Percentiles rank a stretch among this genome's conserved stretches.
Evolutionary conservation across 495 filamentous ascomycete genomes (phyloP).

Genomic region (Talaromyces liani): DNA sequence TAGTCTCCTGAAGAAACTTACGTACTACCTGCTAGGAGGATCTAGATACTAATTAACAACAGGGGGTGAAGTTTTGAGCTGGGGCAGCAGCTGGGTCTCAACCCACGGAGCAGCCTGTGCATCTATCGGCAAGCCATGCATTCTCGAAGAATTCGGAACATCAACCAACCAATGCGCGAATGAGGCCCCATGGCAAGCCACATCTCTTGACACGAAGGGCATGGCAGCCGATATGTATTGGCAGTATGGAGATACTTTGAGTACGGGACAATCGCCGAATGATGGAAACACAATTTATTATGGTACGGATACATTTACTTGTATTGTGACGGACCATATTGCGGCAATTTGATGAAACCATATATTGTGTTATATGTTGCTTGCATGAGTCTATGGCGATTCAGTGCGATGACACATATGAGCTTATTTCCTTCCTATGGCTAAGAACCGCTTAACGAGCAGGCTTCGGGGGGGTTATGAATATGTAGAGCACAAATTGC

Average conservation of each 20-base stretch:
- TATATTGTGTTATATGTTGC: background rate
- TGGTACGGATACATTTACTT: slow-evolving; percentile 43
- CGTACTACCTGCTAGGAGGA: background rate
- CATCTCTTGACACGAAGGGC: slow-evolving; percentile 35
- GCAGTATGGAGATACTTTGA: slow-evolving; percentile 55
- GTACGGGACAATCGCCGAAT: slow-evolving; percentile 48
- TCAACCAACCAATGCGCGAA: slow-evolving; percentile 32
- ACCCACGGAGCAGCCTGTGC: slow-evolving; percentile 51
- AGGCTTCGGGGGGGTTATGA: no score
- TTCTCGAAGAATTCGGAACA: slow-evolving; percentile 63
- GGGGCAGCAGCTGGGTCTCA: slow-evolving; percentile 52
- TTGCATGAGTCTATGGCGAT: background rate
- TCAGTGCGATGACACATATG: no score
- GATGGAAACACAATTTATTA: slow-evolving; percentile 59
- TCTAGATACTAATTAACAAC: slow-evolving; percentile 15
- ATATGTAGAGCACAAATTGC: no score
- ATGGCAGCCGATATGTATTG: slow-evolving; percentile 55
- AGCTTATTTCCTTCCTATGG: no score
- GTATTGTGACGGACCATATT: slow-evolving; percentile 54
- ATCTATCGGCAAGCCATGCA: slow-evolving; percentile 54
- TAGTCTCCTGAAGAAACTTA: background rate
- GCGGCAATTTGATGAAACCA: background rate
- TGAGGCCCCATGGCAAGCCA: slow-evolving; percentile 51
- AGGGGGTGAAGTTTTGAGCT: slow-evolving; percentile 34
- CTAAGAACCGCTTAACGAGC: no score